A percentile compares a stretch with the other conserved stretches of the same genome.
Conservation (phyloP, 768 basidiomycete species). For the Boletus sp. region DNA sequence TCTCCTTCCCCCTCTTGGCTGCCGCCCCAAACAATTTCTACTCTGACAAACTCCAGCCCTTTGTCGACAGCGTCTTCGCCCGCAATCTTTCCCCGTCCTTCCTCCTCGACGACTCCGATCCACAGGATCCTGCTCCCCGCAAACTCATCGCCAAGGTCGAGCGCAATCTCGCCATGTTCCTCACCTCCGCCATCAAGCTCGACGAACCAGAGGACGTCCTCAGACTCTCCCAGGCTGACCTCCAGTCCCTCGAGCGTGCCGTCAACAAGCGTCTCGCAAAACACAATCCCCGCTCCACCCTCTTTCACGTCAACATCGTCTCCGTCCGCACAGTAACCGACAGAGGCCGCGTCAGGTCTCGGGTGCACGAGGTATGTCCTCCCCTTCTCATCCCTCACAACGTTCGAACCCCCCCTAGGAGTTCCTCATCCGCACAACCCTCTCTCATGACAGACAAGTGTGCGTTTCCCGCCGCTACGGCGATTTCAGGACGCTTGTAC, state of each 20-base stretch:
- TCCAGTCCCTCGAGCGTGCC: constrained; percentile 71
- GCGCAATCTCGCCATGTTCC: constrained; percentile 77
- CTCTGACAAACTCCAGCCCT: constrained; percentile 91
- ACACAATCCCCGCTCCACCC: constrained; percentile 43
- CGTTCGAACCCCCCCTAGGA: constrained; percentile 51
- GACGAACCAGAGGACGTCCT: constrained; percentile 87
- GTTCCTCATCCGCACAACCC: constrained; percentile 88
- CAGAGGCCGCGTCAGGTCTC: constrained; percentile 81
- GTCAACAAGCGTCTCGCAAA: constrained; percentile 61
- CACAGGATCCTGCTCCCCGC: constrained; percentile 57
- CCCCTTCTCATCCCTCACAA: background rate
- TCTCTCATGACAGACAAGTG: constrained; percentile 67
- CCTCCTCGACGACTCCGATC: constrained; percentile 56
- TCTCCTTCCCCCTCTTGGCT: constrained; percentile 94
- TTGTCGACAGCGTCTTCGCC: constrained; percentile 76
- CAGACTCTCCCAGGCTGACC: constrained; percentile 79
- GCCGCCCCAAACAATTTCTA: constrained; percentile 90
- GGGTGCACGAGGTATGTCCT: constrained; percentile 74
- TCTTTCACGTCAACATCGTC: constrained; percentile 90
- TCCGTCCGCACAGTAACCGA: constrained; percentile 80
- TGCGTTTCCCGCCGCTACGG: constrained; percentile 93
- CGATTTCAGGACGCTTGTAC: constrained; percentile 85
- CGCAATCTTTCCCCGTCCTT: constrained; percentile 69
- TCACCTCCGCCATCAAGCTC: constrained; percentile 80
- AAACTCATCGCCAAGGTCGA: constrained; percentile 77